Base-by-base conservation (phyloP, 202 grass and related monocot genomes). In the Brachypodium distachyon region DNA sequence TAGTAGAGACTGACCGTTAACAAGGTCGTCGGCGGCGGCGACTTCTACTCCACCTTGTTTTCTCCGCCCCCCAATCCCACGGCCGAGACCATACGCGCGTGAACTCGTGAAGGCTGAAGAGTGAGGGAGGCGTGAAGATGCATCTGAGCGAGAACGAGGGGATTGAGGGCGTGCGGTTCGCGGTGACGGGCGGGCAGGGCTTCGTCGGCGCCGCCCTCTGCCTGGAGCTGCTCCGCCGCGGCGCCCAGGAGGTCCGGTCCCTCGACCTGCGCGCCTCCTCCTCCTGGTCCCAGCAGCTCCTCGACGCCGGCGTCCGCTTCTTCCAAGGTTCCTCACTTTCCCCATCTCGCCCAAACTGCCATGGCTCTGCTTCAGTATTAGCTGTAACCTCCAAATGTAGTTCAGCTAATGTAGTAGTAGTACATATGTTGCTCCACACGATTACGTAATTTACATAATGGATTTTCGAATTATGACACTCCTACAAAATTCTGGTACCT, bases 201-300 rank as follows among this genome's bases (percentile, higher is more conserved):
- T 93, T 93, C 72, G 81, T 97, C 11, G 93, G 90, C n/a, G 73
- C 88, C 5, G 80, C 90, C 4, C 88, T 97, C 47, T 91, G 88
- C 93, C 77, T 85, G 12, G 88, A 97, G 74, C 86, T 93, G n/a
- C 70, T 85, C 31, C 88, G 78, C 80, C 90, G 88, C 44, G 90
- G 93, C 7, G 91, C 91, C 61, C 55, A 70, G 34, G 94, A 94
- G 84, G 94, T 97, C 21, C 84, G 94, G 1, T 94, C 89, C 76
- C 71, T 97, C 82, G 94, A 97, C 57, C 75, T 77, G 63, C 87
- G 87, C 61, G 27, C 62, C 12, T 59, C 85, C 58, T 94, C 94
- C 64, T 3, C 82, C 29, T 94, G 89, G 91, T 87, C 84, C 25
- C 26, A 66, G 18, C 71, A 73, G 76, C 94, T 97, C 40, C 48